A percentile compares a stretch with the other conserved stretches of the same genome.
phyloP scores from a whole-genome alignment of 2,329 filamentous ascomycete species.

The Thielaviopsis cerberus region DNA sequence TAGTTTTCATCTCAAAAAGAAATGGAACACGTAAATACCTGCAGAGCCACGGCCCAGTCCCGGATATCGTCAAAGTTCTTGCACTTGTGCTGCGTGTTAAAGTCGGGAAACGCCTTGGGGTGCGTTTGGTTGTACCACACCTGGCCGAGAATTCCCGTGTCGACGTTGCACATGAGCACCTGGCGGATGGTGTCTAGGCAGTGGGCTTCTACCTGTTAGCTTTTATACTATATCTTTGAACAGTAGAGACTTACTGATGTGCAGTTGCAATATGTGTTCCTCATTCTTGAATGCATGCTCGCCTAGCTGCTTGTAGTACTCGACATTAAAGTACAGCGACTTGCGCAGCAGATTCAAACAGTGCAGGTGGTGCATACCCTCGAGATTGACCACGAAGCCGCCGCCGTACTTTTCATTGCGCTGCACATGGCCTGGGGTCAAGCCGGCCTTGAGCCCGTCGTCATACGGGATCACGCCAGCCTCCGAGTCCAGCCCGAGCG shows the following conservation, averaged over 20 bases:
- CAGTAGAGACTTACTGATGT: slow-evolving; percentile 28
- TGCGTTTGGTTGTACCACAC: slow-evolving; percentile 34
- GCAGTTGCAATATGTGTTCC: slow-evolving; percentile 33
- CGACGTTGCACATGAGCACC: slow-evolving; percentile 43
- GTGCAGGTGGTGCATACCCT: slow-evolving; percentile 38
- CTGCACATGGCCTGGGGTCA: slow-evolving; percentile 36
- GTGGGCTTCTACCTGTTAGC: slow-evolving; percentile 24
- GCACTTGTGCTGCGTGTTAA: slow-evolving; percentile 41
- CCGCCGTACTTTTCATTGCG: slow-evolving; percentile 36
- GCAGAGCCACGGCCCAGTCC: slow-evolving; percentile 34
- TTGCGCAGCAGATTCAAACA: slow-evolving; percentile 44
- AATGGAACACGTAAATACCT: slow-evolving; percentile 19
- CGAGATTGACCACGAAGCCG: slow-evolving; percentile 38
- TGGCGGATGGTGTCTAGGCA: slow-evolving; percentile 44
- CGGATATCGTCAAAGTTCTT: slow-evolving; percentile 36
- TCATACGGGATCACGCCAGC: slow-evolving; percentile 29
- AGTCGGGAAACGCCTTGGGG: slow-evolving; percentile 37
- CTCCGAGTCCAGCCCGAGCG: slow-evolving; percentile 24
- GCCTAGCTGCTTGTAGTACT: slow-evolving; percentile 33
- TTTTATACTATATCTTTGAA: neutral
- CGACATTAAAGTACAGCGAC: slow-evolving; percentile 38
- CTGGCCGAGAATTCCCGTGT: slow-evolving; percentile 41
- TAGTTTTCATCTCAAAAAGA: neutral
- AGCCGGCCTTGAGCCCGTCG: slow-evolving; percentile 30
- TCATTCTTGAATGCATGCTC: slow-evolving; percentile 36